phyloP scores from a whole-genome alignment of 116 monocot species.

The Iris pallida region DNA sequence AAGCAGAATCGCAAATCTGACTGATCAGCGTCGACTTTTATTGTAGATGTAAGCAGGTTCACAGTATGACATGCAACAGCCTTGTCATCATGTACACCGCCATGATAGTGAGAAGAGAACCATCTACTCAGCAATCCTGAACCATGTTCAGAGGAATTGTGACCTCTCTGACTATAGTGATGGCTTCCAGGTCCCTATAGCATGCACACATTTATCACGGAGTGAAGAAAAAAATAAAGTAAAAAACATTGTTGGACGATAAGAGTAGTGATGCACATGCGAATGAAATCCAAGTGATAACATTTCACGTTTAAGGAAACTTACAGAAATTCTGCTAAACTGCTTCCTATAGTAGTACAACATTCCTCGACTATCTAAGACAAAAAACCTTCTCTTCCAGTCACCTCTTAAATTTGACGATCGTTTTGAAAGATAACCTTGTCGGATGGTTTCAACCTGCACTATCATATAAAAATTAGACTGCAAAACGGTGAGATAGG shows the following conservation, averaged over 20 bases:
- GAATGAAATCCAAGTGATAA: not conserved
- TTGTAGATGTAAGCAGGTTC: constrained; percentile 89
- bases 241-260: not conserved
- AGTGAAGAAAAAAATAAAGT: not conserved
- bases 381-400: constrained; percentile 99
- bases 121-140: constrained; percentile 88
- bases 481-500: no score
- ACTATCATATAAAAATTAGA: constrained; percentile 8
- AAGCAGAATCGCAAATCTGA: constrained; percentile 98
- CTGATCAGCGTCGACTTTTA: constrained; percentile 95
- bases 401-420: constrained; percentile 97
- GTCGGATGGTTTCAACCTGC: constrained; percentile 95
- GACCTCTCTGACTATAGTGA: constrained; percentile 46
- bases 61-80: constrained; percentile 92
- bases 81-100: constrained; percentile 94
- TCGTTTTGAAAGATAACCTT: constrained; percentile 95
- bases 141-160: constrained; percentile 60
- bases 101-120: constrained; percentile 97
- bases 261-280: not conserved
- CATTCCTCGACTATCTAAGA: constrained; percentile 98
- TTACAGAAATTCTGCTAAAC: constrained; percentile 70
- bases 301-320: constrained; percentile 11
- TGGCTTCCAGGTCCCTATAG: constrained; percentile 48
- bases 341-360: constrained; percentile 96
- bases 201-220: not conserved